Base-by-base conservation (phyloP, 202 grass and related monocot species). In the Schoenoplectus tabernaemontani region DNA sequence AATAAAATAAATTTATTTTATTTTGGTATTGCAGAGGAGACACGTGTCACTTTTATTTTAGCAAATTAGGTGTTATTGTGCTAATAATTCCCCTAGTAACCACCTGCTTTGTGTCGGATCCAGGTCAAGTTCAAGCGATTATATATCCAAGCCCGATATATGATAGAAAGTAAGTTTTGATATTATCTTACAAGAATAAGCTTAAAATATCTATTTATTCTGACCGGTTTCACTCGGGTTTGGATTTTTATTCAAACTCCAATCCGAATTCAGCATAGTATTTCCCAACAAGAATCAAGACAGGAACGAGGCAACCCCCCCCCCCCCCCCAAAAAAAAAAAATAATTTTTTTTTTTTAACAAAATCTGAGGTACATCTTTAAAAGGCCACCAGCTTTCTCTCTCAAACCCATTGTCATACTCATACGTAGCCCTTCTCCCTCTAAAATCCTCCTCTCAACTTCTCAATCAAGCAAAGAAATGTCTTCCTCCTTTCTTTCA, bases 401-500 rank as follows among this genome's bases (percentile, higher is more conserved):
- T 78, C 51, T 77, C 47, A 71, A 4, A 17, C 15, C n/a, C 46
- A 47, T 26, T 74, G 12, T 51, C 44, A 73, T 4, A 37, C 2
- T 3, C 36, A 46, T 11, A 50, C 17, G 23, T 76, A 12, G n/a
- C 5, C 38, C 10, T 59, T 59, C 73, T 78, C 36, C 42, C 75
- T 41, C 51, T 26, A 39, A 36, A 58, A 59, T 3, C 34, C 4
- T 78, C 24, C 51, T 76, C 16, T 59, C 8, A 16, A 37, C 4
- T 16, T 78, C 54, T 60, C 34, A 7, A 78, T 32, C 57, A 46
- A 80, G 17, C 9, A 51, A 79, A 37, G 16, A 24, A 80, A 90
- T 93, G 91, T 50, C 64, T 80, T 76, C 78, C 9, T 32, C 86
- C 23, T 48, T 93, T 65, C 76, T 97, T 42, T 80, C 85, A 69